Base-by-base conservation (phyloP, 495 filamentous ascomycete species). In the Podospora fimiseda region DNA sequence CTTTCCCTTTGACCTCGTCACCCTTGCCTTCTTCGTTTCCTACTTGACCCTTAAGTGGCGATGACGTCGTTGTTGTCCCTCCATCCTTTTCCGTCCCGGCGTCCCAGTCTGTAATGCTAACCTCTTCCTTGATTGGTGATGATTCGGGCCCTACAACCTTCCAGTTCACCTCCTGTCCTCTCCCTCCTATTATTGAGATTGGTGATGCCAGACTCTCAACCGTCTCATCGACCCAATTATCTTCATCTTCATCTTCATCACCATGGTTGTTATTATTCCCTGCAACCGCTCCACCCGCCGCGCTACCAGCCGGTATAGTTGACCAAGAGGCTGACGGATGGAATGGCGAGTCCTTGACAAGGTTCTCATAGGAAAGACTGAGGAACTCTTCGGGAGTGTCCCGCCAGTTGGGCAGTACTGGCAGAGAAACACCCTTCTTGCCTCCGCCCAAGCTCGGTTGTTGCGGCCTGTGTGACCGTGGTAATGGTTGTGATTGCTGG, bases 361-460 rank as follows among this genome's bases (percentile, higher is more conserved):
- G 53, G 13, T 70, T 66, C 36, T 56, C 55, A 45, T 68, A 71
- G n/a, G 60, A 60, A 23, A 72, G 68, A 6, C 65, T 65, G 2
- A 69, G 53, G 9, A 63, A 63, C 45, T 65, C 62, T 14, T 36
- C 37, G 2, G 23, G 37, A 2, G 44, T 27, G 9, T 47, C 44
- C 20, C 44, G 44, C 44, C 44, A 47, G 44, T 47, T 33, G 44
- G 44, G 44, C 5, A 23, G 21, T 8, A n/a, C 43, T 9, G 21
- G 42, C 1, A 40, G 39, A 13, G 27, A 49, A 24, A 33, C 33
- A 7, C 40, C 36, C n/a, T 33, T 16, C 38, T 48, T 36, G 20
- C 38, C 6, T 4, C 21, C 16, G 37, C 40, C 43, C 24, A 30
- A 18, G 20, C 16, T 24, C 3, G 16, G 14, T 13, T 13, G 36